These are phyloP conservation scores for Colletotrichum lentis DNA, from an alignment of 2,329 filamentous ascomycete species.

Conservation along the genomic window DNA sequence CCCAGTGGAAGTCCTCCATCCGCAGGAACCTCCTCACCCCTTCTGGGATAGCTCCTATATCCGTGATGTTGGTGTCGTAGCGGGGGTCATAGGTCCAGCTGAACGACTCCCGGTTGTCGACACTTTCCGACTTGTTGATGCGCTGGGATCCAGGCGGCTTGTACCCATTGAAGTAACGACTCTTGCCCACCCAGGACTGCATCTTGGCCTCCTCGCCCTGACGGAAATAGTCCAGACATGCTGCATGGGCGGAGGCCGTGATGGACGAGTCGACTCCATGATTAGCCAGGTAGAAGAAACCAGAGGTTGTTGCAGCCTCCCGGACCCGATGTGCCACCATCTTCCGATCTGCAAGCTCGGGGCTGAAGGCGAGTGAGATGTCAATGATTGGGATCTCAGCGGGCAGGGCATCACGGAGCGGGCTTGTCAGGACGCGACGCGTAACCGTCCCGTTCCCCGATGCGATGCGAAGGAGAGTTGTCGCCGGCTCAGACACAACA, in stretches of 20 bases:
- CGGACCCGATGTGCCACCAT: slow-evolving; percentile 53
- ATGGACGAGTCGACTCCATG: slow-evolving; percentile 54
- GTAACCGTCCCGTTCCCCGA: slow-evolving; percentile 51
- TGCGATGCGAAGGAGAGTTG: slow-evolving; percentile 47
- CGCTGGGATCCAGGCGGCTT: slow-evolving; percentile 51
- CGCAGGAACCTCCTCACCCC: slow-evolving; percentile 54
- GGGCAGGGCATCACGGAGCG: slow-evolving; percentile 48
- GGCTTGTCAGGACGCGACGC: slow-evolving; percentile 47
- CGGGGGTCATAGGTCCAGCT: slow-evolving; percentile 61
- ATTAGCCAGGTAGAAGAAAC: slow-evolving; percentile 65
- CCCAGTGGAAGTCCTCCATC: slow-evolving; percentile 62
- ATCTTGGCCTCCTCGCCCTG: slow-evolving; percentile 56
- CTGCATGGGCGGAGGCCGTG: slow-evolving; percentile 45
- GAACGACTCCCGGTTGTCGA: slow-evolving; percentile 62
- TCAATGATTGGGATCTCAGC: slow-evolving; percentile 65
- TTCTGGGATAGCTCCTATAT: slow-evolving; percentile 53
- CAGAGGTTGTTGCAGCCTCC: slow-evolving; percentile 57
- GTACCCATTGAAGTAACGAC: slow-evolving; percentile 59
- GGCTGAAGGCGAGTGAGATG: slow-evolving; percentile 52
- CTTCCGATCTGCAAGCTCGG: slow-evolving; percentile 47
- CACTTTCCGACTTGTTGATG: slow-evolving; percentile 59
- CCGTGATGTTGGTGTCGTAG: slow-evolving; percentile 57
- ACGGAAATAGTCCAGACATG: slow-evolving; percentile 57
- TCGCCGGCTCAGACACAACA: slow-evolving; percentile 25
- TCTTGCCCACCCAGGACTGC: slow-evolving; percentile 47